Conservation (phyloP, 768 basidiomycete species). For the Chalciporus sphaerocephalus region DNA sequence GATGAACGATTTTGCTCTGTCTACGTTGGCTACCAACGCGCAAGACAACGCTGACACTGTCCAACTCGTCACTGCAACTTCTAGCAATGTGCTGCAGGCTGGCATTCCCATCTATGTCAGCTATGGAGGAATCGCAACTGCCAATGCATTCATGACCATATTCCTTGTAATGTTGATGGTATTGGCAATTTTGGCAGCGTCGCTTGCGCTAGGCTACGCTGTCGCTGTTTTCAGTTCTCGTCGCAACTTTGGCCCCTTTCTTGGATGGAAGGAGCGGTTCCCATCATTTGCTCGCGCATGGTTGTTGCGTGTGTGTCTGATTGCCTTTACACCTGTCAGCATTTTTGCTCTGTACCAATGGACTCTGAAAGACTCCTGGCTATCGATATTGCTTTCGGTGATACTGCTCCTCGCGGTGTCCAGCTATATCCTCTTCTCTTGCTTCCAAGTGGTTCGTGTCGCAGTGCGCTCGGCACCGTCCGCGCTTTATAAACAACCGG, state of each 20-base stretch:
- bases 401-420: constrained; percentile 54
- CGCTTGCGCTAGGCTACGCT: constrained; percentile 51
- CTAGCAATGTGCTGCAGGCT: constrained; percentile 66
- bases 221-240: constrained; percentile 30
- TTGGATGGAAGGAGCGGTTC: constrained; percentile 34
- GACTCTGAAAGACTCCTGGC: constrained; percentile 85
- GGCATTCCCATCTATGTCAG: constrained; percentile 83
- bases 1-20: constrained; percentile 2
- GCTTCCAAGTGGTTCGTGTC: constrained; percentile 46
- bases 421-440: constrained; percentile 45
- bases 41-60: constrained; percentile 39
- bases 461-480: constrained; percentile 39
- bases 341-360: constrained; percentile 88
- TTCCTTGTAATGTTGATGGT: constrained; percentile 72
- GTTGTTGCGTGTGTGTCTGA: constrained; percentile 63
- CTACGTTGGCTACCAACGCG: constrained; percentile 13
- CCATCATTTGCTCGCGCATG: constrained; percentile 51
- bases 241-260: constrained; percentile 16
- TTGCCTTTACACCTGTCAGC: constrained; percentile 62
- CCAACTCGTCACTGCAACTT: constrained; percentile 58
- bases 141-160: constrained; percentile 88
- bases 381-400: constrained; percentile 76
- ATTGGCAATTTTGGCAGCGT: constrained; percentile 50
- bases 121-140: constrained; percentile 70
- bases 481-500: constrained; percentile 34